Percentiles rank a stretch among this genome's conserved stretches.
Conservation (phyloP, 2,329 filamentous ascomycete species). For the Exophiala xenobiotica region DNA sequence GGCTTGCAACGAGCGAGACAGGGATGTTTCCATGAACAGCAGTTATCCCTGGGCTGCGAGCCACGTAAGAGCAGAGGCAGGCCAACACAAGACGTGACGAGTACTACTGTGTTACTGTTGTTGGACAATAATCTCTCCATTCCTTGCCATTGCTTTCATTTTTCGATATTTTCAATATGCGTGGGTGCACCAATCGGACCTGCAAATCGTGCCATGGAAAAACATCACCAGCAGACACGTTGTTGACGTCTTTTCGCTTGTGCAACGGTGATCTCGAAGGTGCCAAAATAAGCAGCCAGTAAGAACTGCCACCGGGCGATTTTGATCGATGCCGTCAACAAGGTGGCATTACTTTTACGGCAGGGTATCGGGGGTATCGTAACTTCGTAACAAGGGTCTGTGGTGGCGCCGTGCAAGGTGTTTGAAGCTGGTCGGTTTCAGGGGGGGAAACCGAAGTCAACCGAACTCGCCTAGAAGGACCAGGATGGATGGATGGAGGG, state of each 20-base stretch:
- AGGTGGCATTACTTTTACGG: not conserved
- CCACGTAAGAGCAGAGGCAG: too few species aligned
- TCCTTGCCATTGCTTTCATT: too few species aligned
- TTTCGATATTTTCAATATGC: not conserved
- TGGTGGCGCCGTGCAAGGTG: too few species aligned
- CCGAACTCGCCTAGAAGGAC: not conserved
- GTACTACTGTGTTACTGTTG: too few species aligned
- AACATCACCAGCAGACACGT: not conserved
- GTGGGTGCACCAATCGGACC: not conserved
- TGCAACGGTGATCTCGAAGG: not conserved
- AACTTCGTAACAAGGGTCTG: too few species aligned
- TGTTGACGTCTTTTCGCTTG: conserved; percentile 2
- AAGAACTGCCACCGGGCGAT: not conserved
- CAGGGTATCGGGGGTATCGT: too few species aligned
- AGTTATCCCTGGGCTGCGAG: too few species aligned
- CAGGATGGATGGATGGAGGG: too few species aligned
- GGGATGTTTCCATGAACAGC: too few species aligned
- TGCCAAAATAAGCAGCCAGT: not conserved
- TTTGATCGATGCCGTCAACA: not conserved
- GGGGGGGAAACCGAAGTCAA: not conserved
- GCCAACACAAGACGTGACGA: too few species aligned
- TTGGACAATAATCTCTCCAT: too few species aligned
- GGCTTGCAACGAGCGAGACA: too few species aligned
- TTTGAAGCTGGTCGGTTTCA: not conserved
- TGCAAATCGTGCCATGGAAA: not conserved